A percentile compares a stretch with the other conserved stretches of the same genome.
Evolutionary conservation across 345 rosid genomes (phyloP).

Genomic region (Salix caprea): DNA sequence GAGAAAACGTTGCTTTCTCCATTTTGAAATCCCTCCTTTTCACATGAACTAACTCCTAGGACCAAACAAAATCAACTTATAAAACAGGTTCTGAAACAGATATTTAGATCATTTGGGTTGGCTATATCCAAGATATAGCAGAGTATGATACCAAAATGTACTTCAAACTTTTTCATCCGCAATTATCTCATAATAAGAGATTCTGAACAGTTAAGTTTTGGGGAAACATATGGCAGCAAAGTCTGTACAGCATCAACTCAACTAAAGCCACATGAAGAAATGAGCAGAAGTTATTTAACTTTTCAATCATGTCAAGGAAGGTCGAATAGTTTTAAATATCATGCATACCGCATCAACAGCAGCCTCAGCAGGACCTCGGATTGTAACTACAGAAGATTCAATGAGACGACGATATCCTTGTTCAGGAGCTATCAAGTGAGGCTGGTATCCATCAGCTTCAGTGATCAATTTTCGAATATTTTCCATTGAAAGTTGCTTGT

Average conservation of each 20-base stretch:
- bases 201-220: not conserved
- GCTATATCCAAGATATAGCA: not conserved
- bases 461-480: slow-evolving; percentile 92
- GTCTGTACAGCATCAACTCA: not conserved
- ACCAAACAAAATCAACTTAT: not conserved
- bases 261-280: not conserved
- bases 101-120: not conserved
- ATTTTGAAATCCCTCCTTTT: not conserved
- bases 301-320: slow-evolving; percentile 3
- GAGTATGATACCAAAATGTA: not conserved
- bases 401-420: slow-evolving; percentile 99
- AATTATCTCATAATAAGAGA: not conserved
- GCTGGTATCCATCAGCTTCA: slow-evolving; percentile 99
- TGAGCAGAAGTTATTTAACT: not conserved
- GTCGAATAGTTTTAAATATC: not conserved
- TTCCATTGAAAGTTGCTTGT: slow-evolving; percentile 97
- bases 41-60: not conserved
- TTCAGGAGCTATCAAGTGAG: slow-evolving; percentile 98
- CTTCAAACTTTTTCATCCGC: not conserved
- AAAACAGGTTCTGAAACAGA: not conserved
- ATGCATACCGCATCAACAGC: slow-evolving; percentile 92
- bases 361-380: slow-evolving; percentile 99
- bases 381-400: slow-evolving; percentile 77
- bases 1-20: not conserved
- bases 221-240: not conserved